phyloP scores from a whole-genome alignment of 2,329 filamentous ascomycete species.

The Blumeria graminis region DNA sequence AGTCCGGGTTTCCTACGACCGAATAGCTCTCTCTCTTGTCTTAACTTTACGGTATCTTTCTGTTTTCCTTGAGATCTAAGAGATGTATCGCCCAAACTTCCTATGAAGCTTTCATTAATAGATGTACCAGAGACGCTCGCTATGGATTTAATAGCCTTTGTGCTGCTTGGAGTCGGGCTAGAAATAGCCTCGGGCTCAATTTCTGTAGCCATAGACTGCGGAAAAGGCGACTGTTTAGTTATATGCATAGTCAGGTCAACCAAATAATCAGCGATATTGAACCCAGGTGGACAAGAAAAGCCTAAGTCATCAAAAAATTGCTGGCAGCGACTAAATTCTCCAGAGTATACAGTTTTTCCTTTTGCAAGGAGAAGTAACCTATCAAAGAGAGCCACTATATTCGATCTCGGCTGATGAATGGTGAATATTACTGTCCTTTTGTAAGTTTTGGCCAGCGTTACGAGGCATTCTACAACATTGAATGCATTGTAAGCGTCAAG shows the following conservation, averaged over 20 bases:
- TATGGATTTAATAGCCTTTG: conserved; percentile 71
- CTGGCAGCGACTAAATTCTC: conserved; percentile 71
- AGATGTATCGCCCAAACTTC: conserved; percentile 33
- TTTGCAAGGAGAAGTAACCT: conserved; percentile 75
- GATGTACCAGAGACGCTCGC: conserved; percentile 60
- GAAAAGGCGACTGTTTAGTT: conserved; percentile 28
- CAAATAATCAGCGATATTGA: conserved; percentile 96
- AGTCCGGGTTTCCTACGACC: conserved; percentile 58
- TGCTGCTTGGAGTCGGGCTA: conserved; percentile 62
- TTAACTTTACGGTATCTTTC: conserved; percentile 57
- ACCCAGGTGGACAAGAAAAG: conserved; percentile 81
- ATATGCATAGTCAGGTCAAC: conserved; percentile 97
- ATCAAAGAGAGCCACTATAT: conserved; percentile 94
- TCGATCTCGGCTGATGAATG: conserved; percentile 91
- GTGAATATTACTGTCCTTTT: conserved; percentile 95
- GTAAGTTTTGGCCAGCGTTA: conserved; percentile 85
- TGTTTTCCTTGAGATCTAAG: conserved; percentile 45
- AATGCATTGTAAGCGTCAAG: conserved; percentile 94
- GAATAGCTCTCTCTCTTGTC: conserved; percentile 76
- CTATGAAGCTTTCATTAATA: conserved; percentile 32
- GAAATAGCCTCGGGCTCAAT: conserved; percentile 39
- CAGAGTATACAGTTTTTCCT: conserved; percentile 80
- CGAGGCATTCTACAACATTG: conserved; percentile 90
- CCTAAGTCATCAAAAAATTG: conserved; percentile 79
- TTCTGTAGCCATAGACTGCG: conserved; percentile 30